Evolutionary conservation across 768 basidiomycete species (phyloP).

Genomic region (Naganishia onofrii): DNA sequence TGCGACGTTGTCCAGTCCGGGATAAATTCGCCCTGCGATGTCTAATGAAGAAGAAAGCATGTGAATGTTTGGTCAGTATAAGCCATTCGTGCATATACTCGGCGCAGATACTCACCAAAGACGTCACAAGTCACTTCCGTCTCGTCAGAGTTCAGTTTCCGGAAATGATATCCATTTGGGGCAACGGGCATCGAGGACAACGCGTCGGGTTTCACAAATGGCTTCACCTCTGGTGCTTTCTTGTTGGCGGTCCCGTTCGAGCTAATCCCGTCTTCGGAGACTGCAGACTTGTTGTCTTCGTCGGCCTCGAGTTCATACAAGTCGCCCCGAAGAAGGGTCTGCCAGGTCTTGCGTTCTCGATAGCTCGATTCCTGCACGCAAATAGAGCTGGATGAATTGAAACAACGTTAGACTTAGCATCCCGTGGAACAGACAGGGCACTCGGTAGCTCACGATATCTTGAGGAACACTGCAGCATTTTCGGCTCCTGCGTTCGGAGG

Average conservation of each 20-base stretch:
- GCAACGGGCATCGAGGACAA: not conserved
- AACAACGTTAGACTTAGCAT: not conserved
- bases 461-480: slow-evolving; percentile 18
- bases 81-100: too few species aligned
- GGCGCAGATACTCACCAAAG: not conserved
- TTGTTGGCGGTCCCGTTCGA: not conserved
- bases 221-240: not conserved
- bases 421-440: not conserved
- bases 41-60: not conserved
- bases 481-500: not conserved
- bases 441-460: not conserved
- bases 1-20: slow-evolving; percentile 3
- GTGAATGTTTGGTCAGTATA: not conserved
- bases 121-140: slow-evolving; percentile 17
- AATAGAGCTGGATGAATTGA: not conserved
- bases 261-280: not conserved
- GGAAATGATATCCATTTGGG: slow-evolving; percentile 9
- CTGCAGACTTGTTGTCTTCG: not conserved
- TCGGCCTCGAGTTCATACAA: slow-evolving; percentile 2
- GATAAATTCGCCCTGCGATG: slow-evolving; percentile 9
- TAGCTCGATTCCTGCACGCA: slow-evolving; percentile 4
- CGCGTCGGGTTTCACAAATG: slow-evolving; percentile 12
- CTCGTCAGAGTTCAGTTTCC: slow-evolving; percentile 10
- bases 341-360: slow-evolving; percentile 17
- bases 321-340: slow-evolving; percentile 7